These are phyloP conservation scores for Pyrenochaeta sp. DNA, from an alignment of 2,329 filamentous ascomycete species.

Conservation along the genomic window DNA sequence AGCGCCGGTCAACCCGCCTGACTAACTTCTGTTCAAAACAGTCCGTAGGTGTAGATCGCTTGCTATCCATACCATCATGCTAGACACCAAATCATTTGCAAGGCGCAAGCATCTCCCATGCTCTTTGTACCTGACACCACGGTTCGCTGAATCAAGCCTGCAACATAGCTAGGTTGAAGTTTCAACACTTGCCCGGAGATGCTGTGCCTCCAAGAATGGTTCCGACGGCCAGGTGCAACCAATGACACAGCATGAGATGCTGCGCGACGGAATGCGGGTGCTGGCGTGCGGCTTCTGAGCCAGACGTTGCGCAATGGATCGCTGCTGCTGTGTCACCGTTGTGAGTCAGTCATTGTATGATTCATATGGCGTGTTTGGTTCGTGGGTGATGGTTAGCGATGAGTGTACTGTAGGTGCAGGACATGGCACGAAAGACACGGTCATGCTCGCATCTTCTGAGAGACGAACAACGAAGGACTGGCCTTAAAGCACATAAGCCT, in stretches of 20 bases:
- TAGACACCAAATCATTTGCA: not conserved
- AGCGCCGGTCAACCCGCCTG: not conserved
- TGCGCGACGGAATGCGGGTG: slow-evolving; percentile 17
- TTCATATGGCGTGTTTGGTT: not conserved
- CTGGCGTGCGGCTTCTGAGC: slow-evolving; percentile 12
- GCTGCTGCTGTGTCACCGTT: slow-evolving; percentile 10
- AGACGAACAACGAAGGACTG: not conserved
- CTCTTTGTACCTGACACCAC: slow-evolving; percentile 22
- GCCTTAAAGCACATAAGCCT: not conserved
- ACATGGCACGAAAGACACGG: not conserved
- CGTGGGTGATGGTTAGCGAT: not conserved
- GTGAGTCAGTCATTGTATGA: slow-evolving; percentile 10
- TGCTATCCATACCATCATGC: not conserved
- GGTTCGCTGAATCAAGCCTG: slow-evolving; percentile 22
- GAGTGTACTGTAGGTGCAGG: not conserved
- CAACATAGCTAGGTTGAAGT: slow-evolving; percentile 22
- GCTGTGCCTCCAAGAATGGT: slow-evolving; percentile 4
- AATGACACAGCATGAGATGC: slow-evolving; percentile 26
- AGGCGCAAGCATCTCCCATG: slow-evolving; percentile 12
- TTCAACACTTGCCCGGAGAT: slow-evolving; percentile 13
- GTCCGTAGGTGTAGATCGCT: not conserved
- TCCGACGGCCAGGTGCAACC: slow-evolving; percentile 19
- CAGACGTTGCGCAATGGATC: slow-evolving; percentile 11
- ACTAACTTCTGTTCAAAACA: not conserved
- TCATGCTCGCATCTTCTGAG: not conserved